Percentiles rank a stretch among this genome's conserved stretches.
Conservation (phyloP, 2,329 filamentous ascomycete species). For the Hypoxylon sp. region DNA sequence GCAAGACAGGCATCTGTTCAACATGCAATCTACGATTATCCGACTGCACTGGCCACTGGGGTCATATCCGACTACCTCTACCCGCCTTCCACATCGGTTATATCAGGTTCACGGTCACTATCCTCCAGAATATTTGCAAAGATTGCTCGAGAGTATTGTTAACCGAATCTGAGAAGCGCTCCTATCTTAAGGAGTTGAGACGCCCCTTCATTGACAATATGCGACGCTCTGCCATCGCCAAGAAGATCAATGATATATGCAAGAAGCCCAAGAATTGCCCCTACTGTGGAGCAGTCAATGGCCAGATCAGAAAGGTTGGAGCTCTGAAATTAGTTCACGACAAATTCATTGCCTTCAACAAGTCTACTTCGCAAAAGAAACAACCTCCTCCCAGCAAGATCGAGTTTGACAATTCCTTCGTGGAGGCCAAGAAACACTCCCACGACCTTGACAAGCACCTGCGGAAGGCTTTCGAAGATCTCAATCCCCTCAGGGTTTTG, state of each 20-base stretch:
- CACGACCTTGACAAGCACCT: constrained; percentile 89
- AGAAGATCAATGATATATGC: constrained; percentile 88
- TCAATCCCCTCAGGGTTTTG: constrained; percentile 87
- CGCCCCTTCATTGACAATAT: constrained; percentile 87
- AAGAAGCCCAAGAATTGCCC: constrained; percentile 85
- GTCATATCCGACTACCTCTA: constrained; percentile 87
- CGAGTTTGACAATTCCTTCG: constrained; percentile 86
- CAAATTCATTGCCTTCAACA: constrained; percentile 88
- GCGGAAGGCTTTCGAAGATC: constrained; percentile 90
- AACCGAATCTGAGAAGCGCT: constrained; percentile 78
- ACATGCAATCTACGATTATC: constrained; percentile 85
- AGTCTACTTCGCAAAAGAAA: constrained; percentile 87
- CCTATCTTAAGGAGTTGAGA: constrained; percentile 81
- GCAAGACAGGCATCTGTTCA: constrained; percentile 78
- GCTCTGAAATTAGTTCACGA: constrained; percentile 95
- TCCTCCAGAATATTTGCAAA: constrained; percentile 96
- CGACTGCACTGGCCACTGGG: constrained; percentile 94
- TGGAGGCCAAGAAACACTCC: constrained; percentile 78
- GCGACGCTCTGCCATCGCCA: constrained; percentile 81
- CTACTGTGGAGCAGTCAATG: constrained; percentile 83
- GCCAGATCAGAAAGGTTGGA: constrained; percentile 88
- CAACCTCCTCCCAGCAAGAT: constrained; percentile 81
- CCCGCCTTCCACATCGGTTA: constrained; percentile 97
- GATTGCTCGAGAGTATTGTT: constrained; percentile 87
- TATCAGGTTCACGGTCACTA: constrained; percentile 89